phyloP scores from a whole-genome alignment of 176 grass and related monocot species.

The Alloteropsis semialata region DNA sequence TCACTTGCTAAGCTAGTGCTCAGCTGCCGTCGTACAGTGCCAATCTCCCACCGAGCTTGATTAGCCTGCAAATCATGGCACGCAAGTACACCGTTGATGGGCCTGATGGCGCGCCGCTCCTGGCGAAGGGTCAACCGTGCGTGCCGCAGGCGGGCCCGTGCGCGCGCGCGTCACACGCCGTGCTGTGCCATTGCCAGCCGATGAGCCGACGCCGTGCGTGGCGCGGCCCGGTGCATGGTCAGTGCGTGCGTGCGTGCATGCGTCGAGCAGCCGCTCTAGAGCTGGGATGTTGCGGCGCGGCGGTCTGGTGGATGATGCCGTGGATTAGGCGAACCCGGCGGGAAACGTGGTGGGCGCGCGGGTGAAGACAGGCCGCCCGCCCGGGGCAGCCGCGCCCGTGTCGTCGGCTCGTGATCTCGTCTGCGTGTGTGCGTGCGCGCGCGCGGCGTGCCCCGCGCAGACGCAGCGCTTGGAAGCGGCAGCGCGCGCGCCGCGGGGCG shows the following conservation, averaged over 20 bases:
- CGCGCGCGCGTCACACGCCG: too few relatives aligned
- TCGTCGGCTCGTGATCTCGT: too few relatives aligned
- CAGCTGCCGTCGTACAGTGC: too few relatives aligned
- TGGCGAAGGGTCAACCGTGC: too few relatives aligned
- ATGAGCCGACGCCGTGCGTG: background rate
- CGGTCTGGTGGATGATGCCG: too few relatives aligned
- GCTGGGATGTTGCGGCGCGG: background rate
- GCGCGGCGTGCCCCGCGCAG: too few relatives aligned
- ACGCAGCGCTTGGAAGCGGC: background rate
- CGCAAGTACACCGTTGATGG: background rate
- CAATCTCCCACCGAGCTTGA: background rate
- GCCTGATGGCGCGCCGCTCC: too few relatives aligned
- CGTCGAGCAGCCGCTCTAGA: background rate
- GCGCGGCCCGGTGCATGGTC: background rate
- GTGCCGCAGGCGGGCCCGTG: too few relatives aligned
- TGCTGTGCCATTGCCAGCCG: too few relatives aligned
- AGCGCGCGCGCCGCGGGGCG: conserved; percentile 3
- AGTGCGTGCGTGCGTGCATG: too few relatives aligned
- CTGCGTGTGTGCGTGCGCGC: too few relatives aligned
- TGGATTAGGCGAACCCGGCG: background rate
- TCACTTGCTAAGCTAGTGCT: background rate
- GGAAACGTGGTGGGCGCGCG: conserved; percentile 32
- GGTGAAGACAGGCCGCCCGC: background rate
- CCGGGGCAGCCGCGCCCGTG: background rate
- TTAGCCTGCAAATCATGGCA: background rate